These are phyloP conservation scores for Daedaleopsis nitida DNA, from an alignment of 768 basidiomycete genomes.

Conservation along the genomic window DNA sequence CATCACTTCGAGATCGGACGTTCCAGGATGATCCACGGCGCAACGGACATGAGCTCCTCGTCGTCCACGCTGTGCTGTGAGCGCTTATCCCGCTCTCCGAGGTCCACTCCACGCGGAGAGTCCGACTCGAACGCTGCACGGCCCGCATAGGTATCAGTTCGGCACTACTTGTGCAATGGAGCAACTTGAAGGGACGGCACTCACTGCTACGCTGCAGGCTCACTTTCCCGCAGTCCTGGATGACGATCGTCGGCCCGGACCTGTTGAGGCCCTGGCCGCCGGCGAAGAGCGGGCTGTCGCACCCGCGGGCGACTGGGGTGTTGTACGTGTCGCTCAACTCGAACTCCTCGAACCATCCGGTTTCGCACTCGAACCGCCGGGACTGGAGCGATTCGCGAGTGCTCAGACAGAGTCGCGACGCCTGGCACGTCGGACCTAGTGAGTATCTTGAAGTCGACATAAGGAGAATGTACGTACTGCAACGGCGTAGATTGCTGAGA, in stretches of 20 bases:
- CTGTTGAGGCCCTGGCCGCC: background rate
- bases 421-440: background rate
- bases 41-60: background rate
- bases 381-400: constrained; percentile 4
- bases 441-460: background rate
- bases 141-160: background rate
- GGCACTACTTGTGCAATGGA: too few relatives aligned
- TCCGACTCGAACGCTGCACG: background rate
- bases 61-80: background rate
- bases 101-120: background rate
- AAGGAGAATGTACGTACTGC: background rate
- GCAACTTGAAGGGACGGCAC: too few relatives aligned
- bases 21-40: background rate
- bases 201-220: background rate
- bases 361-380: background rate
- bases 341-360: constrained; percentile 6
- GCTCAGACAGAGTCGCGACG: constrained; percentile 10
- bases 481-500: constrained; percentile 8
- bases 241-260: background rate
- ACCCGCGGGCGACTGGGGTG: background rate
- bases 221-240: background rate
- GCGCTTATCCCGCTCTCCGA: background rate
- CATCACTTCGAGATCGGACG: background rate
- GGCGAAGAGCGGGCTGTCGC: background rate
- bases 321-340: background rate